These are phyloP conservation scores for Mycosphaerella sp. DNA, from an alignment of 2,329 filamentous ascomycete species.

Conservation along the genomic window DNA sequence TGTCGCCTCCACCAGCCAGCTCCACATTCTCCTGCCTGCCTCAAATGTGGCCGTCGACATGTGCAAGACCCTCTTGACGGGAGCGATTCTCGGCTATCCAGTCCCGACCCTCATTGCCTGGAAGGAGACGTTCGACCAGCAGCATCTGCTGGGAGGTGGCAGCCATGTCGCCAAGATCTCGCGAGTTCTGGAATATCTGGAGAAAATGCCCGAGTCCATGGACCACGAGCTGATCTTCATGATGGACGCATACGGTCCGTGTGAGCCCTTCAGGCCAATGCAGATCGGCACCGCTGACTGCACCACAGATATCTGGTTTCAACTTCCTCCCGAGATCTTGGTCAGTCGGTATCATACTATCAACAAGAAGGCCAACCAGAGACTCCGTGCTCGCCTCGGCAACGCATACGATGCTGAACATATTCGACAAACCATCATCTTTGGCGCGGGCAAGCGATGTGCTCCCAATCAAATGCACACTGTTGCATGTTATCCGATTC, in stretches of 20 bases:
- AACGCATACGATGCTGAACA: constrained; percentile 35
- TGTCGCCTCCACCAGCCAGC: constrained; percentile 9
- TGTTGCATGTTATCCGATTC: constrained; percentile 47
- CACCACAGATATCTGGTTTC: constrained; percentile 25
- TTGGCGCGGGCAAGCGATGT: constrained; percentile 51
- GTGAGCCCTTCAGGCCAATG: neutral
- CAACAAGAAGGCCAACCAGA: constrained; percentile 35
- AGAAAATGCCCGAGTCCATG: constrained; percentile 12
- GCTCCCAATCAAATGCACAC: constrained; percentile 39
- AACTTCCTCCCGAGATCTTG: constrained; percentile 22
- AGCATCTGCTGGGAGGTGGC: constrained; percentile 17
- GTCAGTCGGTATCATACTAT: constrained; percentile 23
- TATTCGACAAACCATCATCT: constrained; percentile 46
- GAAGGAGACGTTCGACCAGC: constrained; percentile 15
- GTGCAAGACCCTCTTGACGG: constrained; percentile 21
- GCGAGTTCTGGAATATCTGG: constrained; percentile 16
- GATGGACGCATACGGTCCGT: constrained; percentile 25
- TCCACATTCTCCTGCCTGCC: constrained; percentile 21
- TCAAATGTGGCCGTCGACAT: constrained; percentile 16
- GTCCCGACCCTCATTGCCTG: constrained; percentile 22
- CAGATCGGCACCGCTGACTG: neutral
- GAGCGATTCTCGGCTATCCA: constrained; percentile 17
- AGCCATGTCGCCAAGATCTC: constrained; percentile 24
- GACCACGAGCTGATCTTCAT: constrained; percentile 24
- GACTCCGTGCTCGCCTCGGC: constrained; percentile 37